Evolutionary conservation across 371 early-diverging fungal genomes (phyloP).

Genomic region (Rhizopus stolonifer): DNA sequence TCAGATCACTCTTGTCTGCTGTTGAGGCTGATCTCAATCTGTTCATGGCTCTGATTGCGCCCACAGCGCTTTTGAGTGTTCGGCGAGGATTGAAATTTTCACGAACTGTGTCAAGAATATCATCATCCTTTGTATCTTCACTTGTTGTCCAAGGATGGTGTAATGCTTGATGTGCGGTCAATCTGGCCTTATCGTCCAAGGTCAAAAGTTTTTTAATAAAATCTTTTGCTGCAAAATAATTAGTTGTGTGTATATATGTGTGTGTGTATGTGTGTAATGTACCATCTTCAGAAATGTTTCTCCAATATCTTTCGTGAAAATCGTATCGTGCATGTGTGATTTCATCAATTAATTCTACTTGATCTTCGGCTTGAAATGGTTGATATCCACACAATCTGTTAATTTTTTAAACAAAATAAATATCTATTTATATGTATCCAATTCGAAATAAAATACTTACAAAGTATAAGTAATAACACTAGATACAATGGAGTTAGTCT

Average conservation of each 20-base stretch:
- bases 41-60: conserved; percentile 29
- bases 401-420: neutral
- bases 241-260: neutral
- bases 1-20: neutral
- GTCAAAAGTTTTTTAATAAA: conserved; percentile 78
- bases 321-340: conserved; percentile 67
- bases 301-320: conserved; percentile 80
- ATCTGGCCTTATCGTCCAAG: conserved; percentile 67
- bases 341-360: conserved; percentile 54
- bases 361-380: conserved; percentile 69
- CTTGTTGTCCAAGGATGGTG: conserved; percentile 80
- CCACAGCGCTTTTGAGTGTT: conserved; percentile 29
- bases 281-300: conserved; percentile 69
- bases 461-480: conserved; percentile 71
- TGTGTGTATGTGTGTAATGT: conserved; percentile 53
- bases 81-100: conserved; percentile 51
- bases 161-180: conserved; percentile 80
- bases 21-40: conserved; percentile 14
- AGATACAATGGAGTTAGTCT: neutral
- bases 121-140: conserved; percentile 45
- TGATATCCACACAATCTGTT: conserved; percentile 65
- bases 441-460: conserved; percentile 28
- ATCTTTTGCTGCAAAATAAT: conserved; percentile 67
- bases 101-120: conserved; percentile 65
- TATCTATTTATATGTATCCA: conserved; percentile 5